Conservation (phyloP, 805 yeast genomes). For the Torulaspora indica region DNA sequence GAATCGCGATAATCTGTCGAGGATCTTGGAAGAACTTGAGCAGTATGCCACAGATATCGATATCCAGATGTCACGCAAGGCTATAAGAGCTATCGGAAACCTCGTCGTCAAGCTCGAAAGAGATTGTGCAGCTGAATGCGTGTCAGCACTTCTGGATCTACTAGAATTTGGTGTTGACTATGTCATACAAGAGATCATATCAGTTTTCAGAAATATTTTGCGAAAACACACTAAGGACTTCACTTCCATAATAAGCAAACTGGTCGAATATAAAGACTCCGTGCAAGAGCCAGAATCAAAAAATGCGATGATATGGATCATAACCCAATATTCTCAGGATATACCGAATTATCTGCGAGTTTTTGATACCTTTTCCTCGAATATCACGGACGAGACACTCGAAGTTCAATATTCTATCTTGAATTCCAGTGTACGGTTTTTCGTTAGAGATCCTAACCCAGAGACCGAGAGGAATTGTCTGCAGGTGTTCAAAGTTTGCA, state of each 20-base stretch:
- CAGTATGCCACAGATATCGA: slow-evolving; percentile 88
- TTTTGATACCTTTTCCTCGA: slow-evolving; percentile 37
- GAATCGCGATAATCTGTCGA: slow-evolving; percentile 51
- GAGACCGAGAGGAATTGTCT: slow-evolving; percentile 55
- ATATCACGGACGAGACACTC: slow-evolving; percentile 55
- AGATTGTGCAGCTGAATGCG: slow-evolving; percentile 56
- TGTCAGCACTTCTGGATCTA: slow-evolving; percentile 54
- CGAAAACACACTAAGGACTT: slow-evolving; percentile 67
- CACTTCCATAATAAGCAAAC: slow-evolving; percentile 40
- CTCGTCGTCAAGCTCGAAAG: slow-evolving; percentile 69
- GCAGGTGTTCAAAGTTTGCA: slow-evolving; percentile 56
- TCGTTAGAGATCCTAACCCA: slow-evolving; percentile 49
- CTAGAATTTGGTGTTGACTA: slow-evolving; percentile 63
- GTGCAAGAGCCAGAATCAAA: slow-evolving; percentile 77
- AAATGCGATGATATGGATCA: slow-evolving; percentile 75
- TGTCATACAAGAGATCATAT: slow-evolving; percentile 72
- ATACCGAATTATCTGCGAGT: slow-evolving; percentile 35
- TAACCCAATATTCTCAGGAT: slow-evolving; percentile 61
- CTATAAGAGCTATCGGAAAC: slow-evolving; percentile 85
- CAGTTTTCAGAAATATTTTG: slow-evolving; percentile 70
- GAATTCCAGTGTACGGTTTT: slow-evolving; percentile 69
- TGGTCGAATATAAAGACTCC: slow-evolving; percentile 44
- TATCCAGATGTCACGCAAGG: slow-evolving; percentile 77
- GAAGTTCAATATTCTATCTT: slow-evolving; percentile 71
- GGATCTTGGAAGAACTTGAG: slow-evolving; percentile 67